Conservation (phyloP, 2,329 filamentous ascomycete species). For the Colletotrichum noveboracense region DNA sequence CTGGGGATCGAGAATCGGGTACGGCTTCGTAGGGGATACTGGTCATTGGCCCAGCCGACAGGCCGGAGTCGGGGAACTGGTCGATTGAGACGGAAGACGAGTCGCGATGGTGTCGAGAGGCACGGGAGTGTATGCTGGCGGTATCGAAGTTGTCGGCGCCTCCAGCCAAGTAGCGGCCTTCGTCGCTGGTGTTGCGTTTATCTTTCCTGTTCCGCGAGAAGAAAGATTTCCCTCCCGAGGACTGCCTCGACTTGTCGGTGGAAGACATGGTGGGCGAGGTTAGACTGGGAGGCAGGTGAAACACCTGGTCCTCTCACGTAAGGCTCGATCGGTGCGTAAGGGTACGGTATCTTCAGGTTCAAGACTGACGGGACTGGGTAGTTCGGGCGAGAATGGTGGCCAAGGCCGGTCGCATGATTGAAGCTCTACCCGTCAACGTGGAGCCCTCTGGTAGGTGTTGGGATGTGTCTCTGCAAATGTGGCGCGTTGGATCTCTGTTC, state of each 20-base stretch:
- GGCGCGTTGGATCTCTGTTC: conserved; percentile 17
- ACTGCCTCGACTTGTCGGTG: conserved; percentile 82
- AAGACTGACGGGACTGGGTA: conserved; percentile 16
- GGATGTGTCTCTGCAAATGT: background rate
- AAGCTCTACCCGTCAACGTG: conserved; percentile 18
- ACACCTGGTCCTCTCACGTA: conserved; percentile 20
- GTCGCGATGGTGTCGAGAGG: conserved; percentile 79
- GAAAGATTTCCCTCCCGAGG: conserved; percentile 77
- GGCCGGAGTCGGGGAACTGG: conserved; percentile 65
- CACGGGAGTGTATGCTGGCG: conserved; percentile 68
- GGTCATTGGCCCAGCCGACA: conserved; percentile 83
- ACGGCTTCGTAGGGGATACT: conserved; percentile 86
- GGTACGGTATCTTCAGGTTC: conserved; percentile 9
- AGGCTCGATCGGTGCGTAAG: conserved; percentile 9
- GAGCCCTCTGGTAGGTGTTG: conserved; percentile 1
- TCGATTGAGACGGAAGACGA: conserved; percentile 77
- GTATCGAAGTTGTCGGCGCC: conserved; percentile 64
- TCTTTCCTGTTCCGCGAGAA: conserved; percentile 87
- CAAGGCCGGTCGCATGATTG: conserved; percentile 46
- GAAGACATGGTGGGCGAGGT: conserved; percentile 54
- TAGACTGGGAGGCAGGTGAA: conserved; percentile 21
- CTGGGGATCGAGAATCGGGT: conserved; percentile 70
- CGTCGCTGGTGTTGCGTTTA: conserved; percentile 66
- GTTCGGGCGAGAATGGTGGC: conserved; percentile 24
- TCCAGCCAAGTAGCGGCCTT: conserved; percentile 58